Evolutionary conservation across 208 protist genomes (phyloP), one percentile per base, ranked within the genome.

Genomic region (Leishmania tarentolae): DNA sequence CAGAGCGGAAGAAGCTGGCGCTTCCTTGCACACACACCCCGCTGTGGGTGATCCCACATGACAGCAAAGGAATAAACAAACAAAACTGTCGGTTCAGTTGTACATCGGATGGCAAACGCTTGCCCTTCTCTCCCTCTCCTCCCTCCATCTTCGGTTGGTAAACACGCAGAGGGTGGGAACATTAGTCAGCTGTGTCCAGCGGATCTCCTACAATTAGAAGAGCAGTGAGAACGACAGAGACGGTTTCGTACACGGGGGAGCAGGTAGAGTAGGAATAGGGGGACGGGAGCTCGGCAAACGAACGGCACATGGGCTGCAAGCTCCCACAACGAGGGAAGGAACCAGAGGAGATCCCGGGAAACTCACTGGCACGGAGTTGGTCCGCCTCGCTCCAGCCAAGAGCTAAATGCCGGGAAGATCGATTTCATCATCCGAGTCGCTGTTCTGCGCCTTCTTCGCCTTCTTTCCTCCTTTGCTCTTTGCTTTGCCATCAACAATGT

Each of bases 381-480:
- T 31, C 19, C 40, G 44, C 46, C 21, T 3, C 3, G 13, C 21
- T 35, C 46, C 69, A 28, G 24, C 3, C 21, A 8, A 61, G 4
- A 13, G 9, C 72, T 76, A 94, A 79, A 96, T 87, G 56, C 94
- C 94, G 44, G 94, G 94, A 17, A 97, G 85, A 35, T 94, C 82
- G 63, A 97, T 87, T 21, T 97, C 94, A n/a, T 92, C 92, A 47
- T 95, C 94, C 11, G 84, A 86, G 57, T 93, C 88, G 24, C 83
- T 87, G 37, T 70, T 83, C 66, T 91, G 83, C 35, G 70, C 66
- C 78, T 82, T 88, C 76, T 89, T 90, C 59, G 44, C 52, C 68
- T 63, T 83, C n/a, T 59, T 84, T 3, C 70, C 59, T 0, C 37
- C 72, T 68, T 61, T 80, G 44, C 24, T 76, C 42, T 74, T 79